Evolutionary conservation across 306 rosid species (phyloP), one percentile per base, ranked within the genome.

Genomic region (Ceratonia siliqua): DNA sequence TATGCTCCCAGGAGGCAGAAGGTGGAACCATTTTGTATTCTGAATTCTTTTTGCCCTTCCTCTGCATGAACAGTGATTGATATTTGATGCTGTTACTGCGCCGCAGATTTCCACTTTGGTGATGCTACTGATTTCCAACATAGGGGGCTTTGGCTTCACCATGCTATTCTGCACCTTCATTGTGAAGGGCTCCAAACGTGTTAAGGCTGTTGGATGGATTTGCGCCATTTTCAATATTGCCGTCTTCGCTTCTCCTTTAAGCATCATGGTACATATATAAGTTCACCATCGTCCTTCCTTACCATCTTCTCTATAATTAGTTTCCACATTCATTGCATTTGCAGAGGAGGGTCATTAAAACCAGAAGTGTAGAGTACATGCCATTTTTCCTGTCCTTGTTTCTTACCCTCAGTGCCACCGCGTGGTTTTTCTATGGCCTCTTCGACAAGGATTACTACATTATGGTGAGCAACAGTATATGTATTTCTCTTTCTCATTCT

Each of bases 401-500:
- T 62, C 92, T 90, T 0, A 84, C 87, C 3, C 71, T 90, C 2
- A 81, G 88, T 13, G 92, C 88, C 58, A 79, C 82, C 81, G 72
- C 46, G 66, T 90, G 92, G 96, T 90, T 90, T 74, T 86, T 90
- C 87, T 88, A 88, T 56, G 92, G 96, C 4, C 45, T 88, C 36
- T 86, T 82, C 25, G 82, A 74, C 49, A 75, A 84, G 62, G 93
- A 90, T 70, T 54, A 68, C 62, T 90, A 21, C 85, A 86, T 90
- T 28, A 90, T 88, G 70, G 96, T 90, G 52, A 90, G 92, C 35
- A 38, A 38, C 27, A 15, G 73, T 32, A 52, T 6, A 32, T 9
- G 6, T 33, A 14, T 10, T 7, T 56, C 12, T 14, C 18, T 12
- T 55, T 11, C 18, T 20, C 12, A 3, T 45, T n/a, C n/a, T n/a